Evolutionary conservation across 805 yeast species (phyloP).

Genomic region (Monosporozyma servazzii): DNA sequence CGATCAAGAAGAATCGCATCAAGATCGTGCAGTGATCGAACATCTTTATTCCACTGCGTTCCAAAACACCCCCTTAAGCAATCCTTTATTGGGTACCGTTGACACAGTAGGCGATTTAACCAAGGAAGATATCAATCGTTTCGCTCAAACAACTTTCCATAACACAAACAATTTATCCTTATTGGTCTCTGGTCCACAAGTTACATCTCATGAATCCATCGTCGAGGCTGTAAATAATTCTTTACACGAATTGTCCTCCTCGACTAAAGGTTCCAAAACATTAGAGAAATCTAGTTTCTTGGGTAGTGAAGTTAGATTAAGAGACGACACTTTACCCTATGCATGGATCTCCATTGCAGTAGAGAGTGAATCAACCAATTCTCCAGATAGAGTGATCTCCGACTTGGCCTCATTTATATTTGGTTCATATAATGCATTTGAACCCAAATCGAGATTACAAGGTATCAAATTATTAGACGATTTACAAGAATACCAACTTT

Average conservation of each 20-base stretch:
- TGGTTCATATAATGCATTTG: conserved; percentile 46
- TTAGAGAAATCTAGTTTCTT: conserved; percentile 49
- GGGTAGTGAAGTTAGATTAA: conserved; percentile 80
- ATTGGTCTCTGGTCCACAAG: conserved; percentile 46
- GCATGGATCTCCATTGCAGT: conserved; percentile 74
- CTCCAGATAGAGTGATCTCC: conserved; percentile 61
- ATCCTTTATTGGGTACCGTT: conserved; percentile 67
- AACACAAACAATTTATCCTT: conserved; percentile 21
- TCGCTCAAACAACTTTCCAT: conserved; percentile 45
- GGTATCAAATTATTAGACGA: conserved; percentile 65
- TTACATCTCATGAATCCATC: conserved; percentile 53
- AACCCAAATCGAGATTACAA: conserved; percentile 47
- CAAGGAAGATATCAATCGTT: conserved; percentile 46
- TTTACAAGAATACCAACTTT: conserved; percentile 62
- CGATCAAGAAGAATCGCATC: conserved; percentile 45
- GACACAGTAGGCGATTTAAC: conserved; percentile 55
- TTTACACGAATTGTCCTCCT: conserved; percentile 19
- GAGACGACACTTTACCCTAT: conserved; percentile 79
- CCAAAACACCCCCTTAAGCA: conserved; percentile 75
- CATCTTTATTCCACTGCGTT: conserved; percentile 77
- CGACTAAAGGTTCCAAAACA: no score
- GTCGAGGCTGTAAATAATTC: conserved; percentile 49
- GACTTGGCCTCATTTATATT: conserved; percentile 61
- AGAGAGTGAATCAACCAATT: conserved; percentile 54
- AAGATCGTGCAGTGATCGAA: conserved; percentile 49